Percentiles rank a stretch among this genome's conserved stretches.
Conservation (phyloP, 1,284 basidiomycete species). For the Entoloma clypeatum region DNA sequence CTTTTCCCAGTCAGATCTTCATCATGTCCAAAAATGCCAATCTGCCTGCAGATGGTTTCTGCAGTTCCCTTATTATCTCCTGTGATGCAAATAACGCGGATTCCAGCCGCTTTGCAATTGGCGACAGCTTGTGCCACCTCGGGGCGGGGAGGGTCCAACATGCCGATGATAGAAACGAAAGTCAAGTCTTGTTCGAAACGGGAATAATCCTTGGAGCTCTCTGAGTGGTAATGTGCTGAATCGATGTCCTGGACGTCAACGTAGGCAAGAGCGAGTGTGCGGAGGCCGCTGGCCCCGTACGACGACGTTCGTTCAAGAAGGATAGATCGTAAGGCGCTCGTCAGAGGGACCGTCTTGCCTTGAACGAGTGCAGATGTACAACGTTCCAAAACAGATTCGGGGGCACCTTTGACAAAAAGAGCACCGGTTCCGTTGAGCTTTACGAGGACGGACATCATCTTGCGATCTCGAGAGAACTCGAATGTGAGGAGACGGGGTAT, state of each 20-base stretch:
- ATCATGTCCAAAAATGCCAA: conserved; percentile 85
- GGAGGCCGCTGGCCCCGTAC: conserved; percentile 82
- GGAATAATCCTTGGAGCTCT: conserved; percentile 77
- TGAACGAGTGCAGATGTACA: conserved; percentile 75
- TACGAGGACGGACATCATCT: conserved; percentile 97
- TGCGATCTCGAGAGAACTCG: conserved; percentile 97
- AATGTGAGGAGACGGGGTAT: conserved; percentile 87
- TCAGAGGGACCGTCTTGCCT: conserved; percentile 63
- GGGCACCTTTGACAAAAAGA: conserved; percentile 93
- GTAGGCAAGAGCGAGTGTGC: conserved; percentile 90
- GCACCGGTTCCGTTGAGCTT: conserved; percentile 56
- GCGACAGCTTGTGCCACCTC: conserved; percentile 87
- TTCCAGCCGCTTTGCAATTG: conserved; percentile 90
- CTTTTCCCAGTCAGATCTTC: conserved; percentile 90
- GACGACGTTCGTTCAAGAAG: conserved; percentile 65
- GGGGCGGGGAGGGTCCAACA: conserved; percentile 97
- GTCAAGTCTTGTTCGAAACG: conserved; percentile 89
- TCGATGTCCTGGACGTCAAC: conserved; percentile 77
- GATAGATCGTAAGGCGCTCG: conserved; percentile 53
- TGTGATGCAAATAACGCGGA: conserved; percentile 96
- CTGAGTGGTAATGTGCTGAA: conserved; percentile 74
- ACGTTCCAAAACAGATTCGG: conserved; percentile 90
- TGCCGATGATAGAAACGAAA: conserved; percentile 94
- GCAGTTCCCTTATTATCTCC: conserved; percentile 99
- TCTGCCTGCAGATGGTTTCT: conserved; percentile 94